Percentiles rank a stretch among this genome's conserved stretches.
phyloP scores from a whole-genome alignment of 441 rosid genomes.

The Eugenia klotzschiana region DNA sequence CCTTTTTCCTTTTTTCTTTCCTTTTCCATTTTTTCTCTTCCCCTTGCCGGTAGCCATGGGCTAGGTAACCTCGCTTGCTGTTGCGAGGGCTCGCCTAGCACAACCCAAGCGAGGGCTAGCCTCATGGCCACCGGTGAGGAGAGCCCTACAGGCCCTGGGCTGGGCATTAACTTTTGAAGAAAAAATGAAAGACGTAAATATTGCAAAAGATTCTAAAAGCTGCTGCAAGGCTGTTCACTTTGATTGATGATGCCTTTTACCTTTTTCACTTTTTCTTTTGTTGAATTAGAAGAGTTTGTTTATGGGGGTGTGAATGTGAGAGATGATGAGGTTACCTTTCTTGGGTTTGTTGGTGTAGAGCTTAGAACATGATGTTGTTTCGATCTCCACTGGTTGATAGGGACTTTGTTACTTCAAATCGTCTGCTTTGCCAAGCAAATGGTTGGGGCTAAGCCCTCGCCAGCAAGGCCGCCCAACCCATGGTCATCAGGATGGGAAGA shows the following conservation, averaged over 20 bases:
- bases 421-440: no score
- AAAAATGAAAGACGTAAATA: background rate
- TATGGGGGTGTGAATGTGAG: background rate
- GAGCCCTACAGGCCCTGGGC: no score
- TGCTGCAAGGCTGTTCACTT: background rate
- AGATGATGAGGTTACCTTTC: slow-evolving; percentile 27
- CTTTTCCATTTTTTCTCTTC: no score
- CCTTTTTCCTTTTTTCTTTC: no score
- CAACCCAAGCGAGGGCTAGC: no score
- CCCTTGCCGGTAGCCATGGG: no score
- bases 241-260: background rate
- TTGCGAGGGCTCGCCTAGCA: no score
- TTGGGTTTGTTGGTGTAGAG: slow-evolving; percentile 67
- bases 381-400: background rate
- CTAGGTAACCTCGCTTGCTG: no score
- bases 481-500: no score
- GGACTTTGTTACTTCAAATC: background rate
- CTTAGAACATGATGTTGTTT: slow-evolving; percentile 3
- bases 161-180: background rate
- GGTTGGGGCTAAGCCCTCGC: no score
- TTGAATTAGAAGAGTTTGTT: background rate
- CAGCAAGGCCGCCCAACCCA: no score
- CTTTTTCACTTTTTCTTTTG: background rate
- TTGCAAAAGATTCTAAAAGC: background rate
- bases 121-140: no score